A percentile compares a stretch with the other conserved stretches of the same genome.
These are phyloP conservation scores for Ailanthus altissimus DNA, from an alignment of 345 rosid species.

Conservation along the genomic window DNA sequence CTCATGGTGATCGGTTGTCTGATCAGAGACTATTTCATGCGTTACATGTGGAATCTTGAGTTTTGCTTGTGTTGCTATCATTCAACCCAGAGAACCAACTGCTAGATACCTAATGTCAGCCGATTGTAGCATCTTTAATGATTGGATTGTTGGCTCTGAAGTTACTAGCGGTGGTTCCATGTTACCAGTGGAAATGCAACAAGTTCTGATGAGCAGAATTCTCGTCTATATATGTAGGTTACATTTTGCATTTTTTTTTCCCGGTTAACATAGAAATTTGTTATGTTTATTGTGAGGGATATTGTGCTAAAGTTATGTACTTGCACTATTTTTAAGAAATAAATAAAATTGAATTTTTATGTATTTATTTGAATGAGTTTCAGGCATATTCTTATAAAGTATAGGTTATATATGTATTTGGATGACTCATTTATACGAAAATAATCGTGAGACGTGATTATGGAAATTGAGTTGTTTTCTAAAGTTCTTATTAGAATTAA, in stretches of 20 bases:
- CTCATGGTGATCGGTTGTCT: slow-evolving; percentile 56
- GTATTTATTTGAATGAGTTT: too few species aligned
- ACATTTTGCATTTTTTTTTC: slow-evolving; percentile 13
- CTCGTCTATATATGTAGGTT: slow-evolving; percentile 52
- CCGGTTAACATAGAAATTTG: slow-evolving; percentile 1
- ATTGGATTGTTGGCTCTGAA: slow-evolving; percentile 74
- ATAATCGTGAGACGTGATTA: too few species aligned
- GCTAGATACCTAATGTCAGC: slow-evolving; percentile 87
- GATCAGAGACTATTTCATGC: slow-evolving; percentile 92
- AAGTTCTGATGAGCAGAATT: slow-evolving; percentile 34
- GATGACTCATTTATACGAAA: too few species aligned
- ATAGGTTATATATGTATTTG: too few species aligned
- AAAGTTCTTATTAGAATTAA: too few species aligned
- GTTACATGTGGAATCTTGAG: slow-evolving; percentile 87
- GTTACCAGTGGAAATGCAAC: slow-evolving; percentile 32
- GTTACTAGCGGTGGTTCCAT: slow-evolving; percentile 32
- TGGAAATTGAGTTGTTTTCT: too few species aligned
- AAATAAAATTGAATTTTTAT: too few species aligned
- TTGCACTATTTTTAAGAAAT: too few species aligned
- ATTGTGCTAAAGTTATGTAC: too few species aligned
- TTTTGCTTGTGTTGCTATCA: slow-evolving; percentile 81
- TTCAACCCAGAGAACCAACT: slow-evolving; percentile 83
- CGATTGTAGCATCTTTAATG: slow-evolving; percentile 86
- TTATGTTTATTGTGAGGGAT: too few species aligned
- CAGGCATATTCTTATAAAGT: too few species aligned